A percentile compares a stretch with the other conserved stretches of the same genome.
Conservation (phyloP, 345 rosid genomes). For the Eucalyptus pauciflora region DNA sequence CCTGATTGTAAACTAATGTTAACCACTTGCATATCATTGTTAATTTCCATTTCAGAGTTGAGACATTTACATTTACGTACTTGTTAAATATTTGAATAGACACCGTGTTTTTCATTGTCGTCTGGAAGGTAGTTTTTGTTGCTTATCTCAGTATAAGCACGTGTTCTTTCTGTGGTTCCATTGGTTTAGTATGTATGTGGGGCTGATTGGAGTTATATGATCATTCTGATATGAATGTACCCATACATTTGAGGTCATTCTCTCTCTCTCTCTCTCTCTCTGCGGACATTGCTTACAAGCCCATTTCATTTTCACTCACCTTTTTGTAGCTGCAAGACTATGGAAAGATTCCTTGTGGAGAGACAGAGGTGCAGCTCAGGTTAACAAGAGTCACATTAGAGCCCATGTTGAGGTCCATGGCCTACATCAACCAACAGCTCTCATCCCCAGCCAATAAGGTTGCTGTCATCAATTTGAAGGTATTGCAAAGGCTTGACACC, state of each 20-base stretch:
- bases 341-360: constrained; percentile 44
- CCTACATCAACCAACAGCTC: constrained; percentile 55
- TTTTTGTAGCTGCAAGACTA: constrained; percentile 38
- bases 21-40: neutral
- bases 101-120: neutral
- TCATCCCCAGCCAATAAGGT: constrained; percentile 43
- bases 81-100: neutral
- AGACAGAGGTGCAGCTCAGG: constrained; percentile 48
- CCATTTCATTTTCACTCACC: neutral
- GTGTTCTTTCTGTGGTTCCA: neutral
- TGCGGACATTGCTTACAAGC: neutral
- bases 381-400: constrained; percentile 45
- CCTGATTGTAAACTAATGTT: neutral
- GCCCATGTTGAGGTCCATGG: constrained; percentile 65
- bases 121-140: neutral
- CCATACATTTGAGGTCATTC: neutral
- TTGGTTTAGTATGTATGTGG: neutral
- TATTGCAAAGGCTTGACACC: neutral
- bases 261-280: neutral
- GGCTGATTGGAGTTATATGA: neutral
- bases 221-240: neutral
- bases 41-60: neutral
- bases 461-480: constrained; percentile 67
- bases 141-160: neutral
- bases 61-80: neutral